phyloP scores from a whole-genome alignment of 805 yeast species.

The Wilhelminamyces savonicus region DNA sequence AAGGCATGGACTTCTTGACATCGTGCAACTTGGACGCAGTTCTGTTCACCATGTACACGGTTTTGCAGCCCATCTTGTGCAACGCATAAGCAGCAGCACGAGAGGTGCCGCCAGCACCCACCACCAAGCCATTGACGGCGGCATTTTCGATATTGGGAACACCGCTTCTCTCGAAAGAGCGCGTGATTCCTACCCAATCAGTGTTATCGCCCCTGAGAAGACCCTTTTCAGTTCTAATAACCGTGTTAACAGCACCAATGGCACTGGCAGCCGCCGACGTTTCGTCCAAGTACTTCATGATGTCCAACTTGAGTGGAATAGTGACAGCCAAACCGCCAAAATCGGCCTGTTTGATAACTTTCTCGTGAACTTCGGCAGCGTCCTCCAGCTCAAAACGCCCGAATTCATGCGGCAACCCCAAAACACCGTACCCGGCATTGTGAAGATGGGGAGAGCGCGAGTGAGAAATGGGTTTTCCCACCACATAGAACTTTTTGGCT shows the following conservation, averaged over 20 bases:
- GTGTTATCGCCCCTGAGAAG: slow-evolving; percentile 80
- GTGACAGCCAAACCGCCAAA: slow-evolving; percentile 97
- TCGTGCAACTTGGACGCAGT: slow-evolving; percentile 59
- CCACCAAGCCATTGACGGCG: slow-evolving; percentile 58
- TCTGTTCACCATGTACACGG: slow-evolving; percentile 76
- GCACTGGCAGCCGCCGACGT: slow-evolving; percentile 67
- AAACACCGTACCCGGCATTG: slow-evolving; percentile 65
- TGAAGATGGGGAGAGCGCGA: slow-evolving; percentile 89
- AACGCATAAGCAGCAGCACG: slow-evolving; percentile 92
- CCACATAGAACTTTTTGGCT: slow-evolving; percentile 58
- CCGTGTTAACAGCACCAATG: slow-evolving; percentile 95
- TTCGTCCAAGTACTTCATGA: slow-evolving; percentile 58
- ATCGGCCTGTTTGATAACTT: slow-evolving; percentile 37
- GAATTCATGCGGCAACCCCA: slow-evolving; percentile 75
- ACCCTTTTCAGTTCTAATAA: slow-evolving; percentile 44
- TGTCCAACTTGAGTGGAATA: slow-evolving; percentile 83
- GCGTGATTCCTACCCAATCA: slow-evolving; percentile 86
- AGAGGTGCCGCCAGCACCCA: slow-evolving; percentile 98
- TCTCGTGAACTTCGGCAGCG: slow-evolving; percentile 48
- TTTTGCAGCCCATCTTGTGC: slow-evolving; percentile 66
- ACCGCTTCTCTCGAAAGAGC: slow-evolving; percentile 61
- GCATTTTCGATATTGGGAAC: slow-evolving; percentile 36
- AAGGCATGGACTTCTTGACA: slow-evolving; percentile 57
- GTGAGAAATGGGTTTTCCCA: slow-evolving; percentile 78
- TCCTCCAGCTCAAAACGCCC: slow-evolving; percentile 60